Evolutionary conservation across 768 basidiomycete species (phyloP), one percentile per base, ranked within the genome.

Genomic region (Rhizopogon vulgaris): DNA sequence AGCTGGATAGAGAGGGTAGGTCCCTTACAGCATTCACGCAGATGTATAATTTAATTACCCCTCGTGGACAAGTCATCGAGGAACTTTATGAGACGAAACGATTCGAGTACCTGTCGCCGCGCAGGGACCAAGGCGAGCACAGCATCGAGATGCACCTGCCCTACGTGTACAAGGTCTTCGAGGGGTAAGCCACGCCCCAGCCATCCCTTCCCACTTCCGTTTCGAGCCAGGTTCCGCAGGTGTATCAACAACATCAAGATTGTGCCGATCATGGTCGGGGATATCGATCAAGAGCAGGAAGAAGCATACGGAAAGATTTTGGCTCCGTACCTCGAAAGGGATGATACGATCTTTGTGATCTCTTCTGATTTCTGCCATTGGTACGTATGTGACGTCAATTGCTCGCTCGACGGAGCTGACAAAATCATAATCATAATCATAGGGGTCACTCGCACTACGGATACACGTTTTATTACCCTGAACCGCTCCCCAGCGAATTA

Each of bases 331-430:
- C 78, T 97, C 48, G 76, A 78, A 3, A 73, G 83, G 54, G 80
- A 84, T 2, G 83, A 87, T 54, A 97, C 93, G 0, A 76, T 98
- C 55, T 93, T 85, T 60, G 84, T 98, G 40, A 78, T 96, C 48
- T 97, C 94, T 4, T 91, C 89, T 53, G 96, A 99, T 68, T 99
- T 99, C 66, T 98, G 96, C 63, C 96, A 99, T 67, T 99, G 96
- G 94, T 94, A 50, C 56, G 80, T 57, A 6, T 40, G 36, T 25
- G 41, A 22, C 22, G 3, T 22, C 22, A 22, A 22, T 22, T 22
- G 3, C 22, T 22, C 22, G 22, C 22, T 22, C 22, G 1, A 22
- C n/a, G n/a, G n/a, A n/a, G n/a, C n/a, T 46, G n/a, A 32, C 11
- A 34, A 34, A 4, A 34, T 34, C 11, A 43, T 55, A 91, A 22